Evolutionary conservation across 2,329 filamentous ascomycete species (phyloP).

Genomic region (Dactylellina leptospora): DNA sequence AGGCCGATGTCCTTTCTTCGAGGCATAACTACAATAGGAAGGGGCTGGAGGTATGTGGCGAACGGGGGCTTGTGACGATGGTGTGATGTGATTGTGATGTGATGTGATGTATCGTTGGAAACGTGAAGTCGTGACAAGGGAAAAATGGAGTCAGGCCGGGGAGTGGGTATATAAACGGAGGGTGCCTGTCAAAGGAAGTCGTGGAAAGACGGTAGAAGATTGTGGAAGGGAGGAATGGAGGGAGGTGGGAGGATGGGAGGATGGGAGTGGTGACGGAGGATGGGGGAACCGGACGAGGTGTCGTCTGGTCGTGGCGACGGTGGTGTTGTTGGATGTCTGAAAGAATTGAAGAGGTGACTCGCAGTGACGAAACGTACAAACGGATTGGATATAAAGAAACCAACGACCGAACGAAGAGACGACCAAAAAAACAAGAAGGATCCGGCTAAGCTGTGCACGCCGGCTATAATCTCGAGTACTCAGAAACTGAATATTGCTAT

Average conservation of each 20-base stretch:
- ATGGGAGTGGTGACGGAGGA: neutral
- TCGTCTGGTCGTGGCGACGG: constrained; percentile 10
- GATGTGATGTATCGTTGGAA: constrained; percentile 17
- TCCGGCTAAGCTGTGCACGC: constrained; percentile 26
- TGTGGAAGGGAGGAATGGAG: neutral
- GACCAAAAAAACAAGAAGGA: constrained; percentile 22
- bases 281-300: constrained; percentile 19
- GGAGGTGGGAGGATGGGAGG: neutral
- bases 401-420: constrained; percentile 23
- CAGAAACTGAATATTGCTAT: constrained; percentile 1
- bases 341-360: constrained; percentile 50
- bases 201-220: neutral
- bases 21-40: constrained; percentile 63
- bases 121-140: constrained; percentile 23
- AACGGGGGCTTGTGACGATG: constrained; percentile 27
- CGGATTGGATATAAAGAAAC: constrained; percentile 26
- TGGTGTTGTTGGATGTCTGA: constrained; percentile 10
- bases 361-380: constrained; percentile 47
- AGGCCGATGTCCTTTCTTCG: constrained; percentile 73
- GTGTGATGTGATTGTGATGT: constrained; percentile 14
- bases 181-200: neutral
- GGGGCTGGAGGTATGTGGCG: constrained; percentile 55
- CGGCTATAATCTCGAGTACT: constrained; percentile 9
- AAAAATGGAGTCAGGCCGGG: neutral
- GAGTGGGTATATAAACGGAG: neutral